Evolutionary conservation across 1,284 basidiomycete genomes (phyloP), one percentile per base, ranked within the genome.

Genomic region (Trichosporon inkin): DNA sequence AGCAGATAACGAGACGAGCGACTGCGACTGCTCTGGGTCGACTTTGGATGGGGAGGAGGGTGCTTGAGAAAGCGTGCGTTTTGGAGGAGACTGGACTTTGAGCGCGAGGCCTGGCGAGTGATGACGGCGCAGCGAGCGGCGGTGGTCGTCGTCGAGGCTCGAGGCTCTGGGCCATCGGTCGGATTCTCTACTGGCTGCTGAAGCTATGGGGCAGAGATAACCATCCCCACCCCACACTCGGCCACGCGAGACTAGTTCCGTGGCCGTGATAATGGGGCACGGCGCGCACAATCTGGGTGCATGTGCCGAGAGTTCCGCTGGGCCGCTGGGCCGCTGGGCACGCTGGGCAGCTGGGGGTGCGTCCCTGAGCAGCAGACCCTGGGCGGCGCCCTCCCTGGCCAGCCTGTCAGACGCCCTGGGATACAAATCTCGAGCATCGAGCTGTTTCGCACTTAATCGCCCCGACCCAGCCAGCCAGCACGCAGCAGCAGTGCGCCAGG

Each of bases 181-280:
- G 44, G 44, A 49, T 49, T 49, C 44, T 49, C 44, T 49, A 49
- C 44, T 49, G 44, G 44, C 44, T 49, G 44, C 24, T 49, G 44
- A 49, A 49, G 24, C 44, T 49, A 49, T 49, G 44, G 44, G 44
- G 44, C 44, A 49, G 44, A 49, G 44, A 49, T 49, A 49, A 49
- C 44, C 44, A 49, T n/a, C 44, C 44, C 44, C 44, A 49, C 44
- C 44, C 44, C 44, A 49, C 44, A 49, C 44, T 28, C 17, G 44
- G 44, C 44, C 44, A 49, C 44, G 44, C 44, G 44, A 49, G 44
- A 24, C 24, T 32, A 24, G 44, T 49, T 49, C 44, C 44, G 44
- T 49, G 22, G 10, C 44, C 24, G 44, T 28, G 44, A 49, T 49
- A 49, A 49, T 49, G 44, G 44, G 44, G 44, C 44, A 49, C 28